Percentiles rank a stretch among this genome's conserved stretches.
phyloP scores from a whole-genome alignment of 2,329 filamentous ascomycete genomes.

The Fusarium domesticum region DNA sequence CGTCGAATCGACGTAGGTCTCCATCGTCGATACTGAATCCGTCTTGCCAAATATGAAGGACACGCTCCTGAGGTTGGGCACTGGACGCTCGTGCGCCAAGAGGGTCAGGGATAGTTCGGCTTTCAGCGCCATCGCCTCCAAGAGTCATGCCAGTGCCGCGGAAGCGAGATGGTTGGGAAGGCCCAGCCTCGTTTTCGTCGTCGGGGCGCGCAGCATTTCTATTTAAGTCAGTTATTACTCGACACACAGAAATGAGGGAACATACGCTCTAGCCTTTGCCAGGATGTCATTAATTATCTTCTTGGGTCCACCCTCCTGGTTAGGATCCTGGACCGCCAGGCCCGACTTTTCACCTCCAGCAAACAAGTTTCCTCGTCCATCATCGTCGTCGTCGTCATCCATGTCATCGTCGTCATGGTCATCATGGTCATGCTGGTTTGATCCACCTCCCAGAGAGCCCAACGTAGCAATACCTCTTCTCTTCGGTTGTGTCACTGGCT shows the following conservation, averaged over 20 bases:
- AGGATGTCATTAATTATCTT: slow-evolving; percentile 62
- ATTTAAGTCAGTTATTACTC: slow-evolving; percentile 8
- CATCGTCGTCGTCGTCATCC: slow-evolving; percentile 56
- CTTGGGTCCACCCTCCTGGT: slow-evolving; percentile 46
- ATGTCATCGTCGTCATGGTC: slow-evolving; percentile 60
- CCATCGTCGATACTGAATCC: slow-evolving; percentile 86
- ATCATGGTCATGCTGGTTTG: slow-evolving; percentile 51
- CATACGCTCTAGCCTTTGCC: slow-evolving; percentile 60
- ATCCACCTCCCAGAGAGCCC: slow-evolving; percentile 50
- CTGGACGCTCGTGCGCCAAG: slow-evolving; percentile 31
- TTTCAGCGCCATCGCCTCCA: slow-evolving; percentile 73
- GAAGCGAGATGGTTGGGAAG: slow-evolving; percentile 56
- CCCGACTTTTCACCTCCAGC: slow-evolving; percentile 83
- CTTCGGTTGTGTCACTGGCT: slow-evolving; percentile 43
- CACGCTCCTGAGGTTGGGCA: slow-evolving; percentile 58
- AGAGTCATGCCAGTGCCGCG: slow-evolving; percentile 71
- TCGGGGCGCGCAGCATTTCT: slow-evolving; percentile 62
- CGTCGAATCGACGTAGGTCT: slow-evolving; percentile 72
- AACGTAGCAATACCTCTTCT: slow-evolving; percentile 61
- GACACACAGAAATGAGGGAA: background rate
- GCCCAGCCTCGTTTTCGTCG: slow-evolving; percentile 46
- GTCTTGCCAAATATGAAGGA: slow-evolving; percentile 77
- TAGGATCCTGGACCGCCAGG: slow-evolving; percentile 63
- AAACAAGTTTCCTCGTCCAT: slow-evolving; percentile 66
- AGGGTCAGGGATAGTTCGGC: slow-evolving; percentile 65